Evolutionary conservation across 805 yeast genomes (phyloP), one percentile per base, ranked within the genome.

Genomic region (Yarrowia osloensis): DNA sequence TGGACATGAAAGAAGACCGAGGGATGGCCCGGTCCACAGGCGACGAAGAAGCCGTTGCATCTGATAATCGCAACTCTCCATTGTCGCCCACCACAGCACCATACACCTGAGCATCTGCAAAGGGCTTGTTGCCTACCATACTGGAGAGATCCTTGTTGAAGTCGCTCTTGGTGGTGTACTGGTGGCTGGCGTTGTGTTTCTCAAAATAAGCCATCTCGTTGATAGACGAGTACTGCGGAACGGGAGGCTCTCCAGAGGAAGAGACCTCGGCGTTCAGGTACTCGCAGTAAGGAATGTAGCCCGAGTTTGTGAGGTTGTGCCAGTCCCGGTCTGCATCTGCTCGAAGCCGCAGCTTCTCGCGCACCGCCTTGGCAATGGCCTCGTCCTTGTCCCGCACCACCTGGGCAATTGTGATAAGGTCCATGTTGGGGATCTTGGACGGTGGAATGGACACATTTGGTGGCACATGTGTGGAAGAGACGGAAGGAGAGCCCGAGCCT

Each of bases 371-470:
- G 69, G 87, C 87, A 69, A 93, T 88, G 7, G 90, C 88, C 67
- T 83, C 87, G 69, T 91, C 88, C 77, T 91, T 91, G 70, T 88
- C 93, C 57, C 85, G 81, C 61, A 90, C 78, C 24, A 91, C 86
- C 54, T 86, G 83, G 66, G 89, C 90, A 12, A 92, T 93, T 6
- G 97, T 90, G 26, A 89, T 88, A 69, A 94, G 81, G 55, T 91
- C 96, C 83, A 93, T 83, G 77, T 94, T 98, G 17, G 98, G 98
- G 70, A 94, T 90, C 77, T 91, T 90, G 1, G 97, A 89, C 42
- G 95, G 88, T 2, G 97, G 97, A 44, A 91, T 77, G 72, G 89
- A 88, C 71, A 91, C 96, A 78, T 92, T 90, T n/a, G 54, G 47
- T 7, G 67, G 62, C 11, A 47, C 66, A n/a, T 66, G 35, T 15